Evolutionary conservation across 2,329 filamentous ascomycete genomes (phyloP), one percentile per base, ranked within the genome.

Genomic region (Ophiostoma tasmaniense): DNA sequence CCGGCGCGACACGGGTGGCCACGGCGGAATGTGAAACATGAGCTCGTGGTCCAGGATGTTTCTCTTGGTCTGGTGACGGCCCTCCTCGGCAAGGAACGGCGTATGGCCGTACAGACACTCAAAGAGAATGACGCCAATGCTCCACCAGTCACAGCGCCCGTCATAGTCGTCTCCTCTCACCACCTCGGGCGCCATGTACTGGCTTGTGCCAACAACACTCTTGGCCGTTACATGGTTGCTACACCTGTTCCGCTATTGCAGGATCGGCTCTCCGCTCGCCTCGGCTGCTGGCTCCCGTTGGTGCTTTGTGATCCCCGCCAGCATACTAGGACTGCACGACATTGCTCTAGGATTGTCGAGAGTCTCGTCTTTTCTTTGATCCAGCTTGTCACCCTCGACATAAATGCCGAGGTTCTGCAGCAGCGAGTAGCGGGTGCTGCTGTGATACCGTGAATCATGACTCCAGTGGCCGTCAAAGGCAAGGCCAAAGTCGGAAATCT

Each of bases 161-260:
- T 98, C 95, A 77, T 98, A 98, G 50, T 84, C 80, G 66, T 92
- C 85, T 35, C 93, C 92, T 73, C 85, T 83, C 70, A 97, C 89
- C 22, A 98, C 91, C 80, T 98, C 95, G 1, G 94, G 94, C 0
- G 95, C 94, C 95, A 97, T 98, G 80, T 98, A 98, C 76, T 97
- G 94, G 76, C 93, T 97, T 2, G 95, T 98, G 2, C 94, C 94
- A 13, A 98, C 94, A 0, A 97, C 88, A 64, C 93, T 97, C 73
- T 89, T 87, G 1, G 94, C 94, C 42, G 92, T 84, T 42, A 86
- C 85, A 52, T 92, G 87, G 73, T 88, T 89, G 33, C 90, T 85
- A 71, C 83, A 85, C 20, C 83, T 82, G 75, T 92, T 89, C 62
- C 90, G 85, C 89, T 89, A 93, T 71, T 84, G 83, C 64, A 93